phyloP scores from a whole-genome alignment of 1,284 basidiomycete species.

The Heterobasidion irregulare region DNA sequence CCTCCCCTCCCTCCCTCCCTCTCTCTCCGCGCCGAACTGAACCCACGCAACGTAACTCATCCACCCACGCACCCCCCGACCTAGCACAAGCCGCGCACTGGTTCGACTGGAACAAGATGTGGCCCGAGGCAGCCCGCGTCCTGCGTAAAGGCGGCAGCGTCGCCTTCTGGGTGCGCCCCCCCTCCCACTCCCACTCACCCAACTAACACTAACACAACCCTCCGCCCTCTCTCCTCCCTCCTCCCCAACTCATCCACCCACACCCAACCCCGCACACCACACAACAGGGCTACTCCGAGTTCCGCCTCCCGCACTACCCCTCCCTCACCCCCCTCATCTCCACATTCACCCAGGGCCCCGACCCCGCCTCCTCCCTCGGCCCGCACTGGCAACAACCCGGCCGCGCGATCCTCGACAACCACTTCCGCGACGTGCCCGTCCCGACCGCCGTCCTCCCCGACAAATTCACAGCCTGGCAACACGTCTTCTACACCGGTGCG shows the following conservation, averaged over 20 bases:
- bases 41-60: too few relatives aligned
- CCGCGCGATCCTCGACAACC: constrained; percentile 64
- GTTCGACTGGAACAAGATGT: constrained; percentile 73
- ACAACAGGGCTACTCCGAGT: constrained; percentile 82
- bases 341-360: constrained; percentile 48
- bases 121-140: constrained; percentile 61
- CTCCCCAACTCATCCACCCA: too few relatives aligned
- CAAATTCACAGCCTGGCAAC: constrained; percentile 32
- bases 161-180: constrained; percentile 66
- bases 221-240: background rate
- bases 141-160: constrained; percentile 63
- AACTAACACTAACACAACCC: background rate
- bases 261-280: too few relatives aligned
- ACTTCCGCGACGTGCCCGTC: constrained; percentile 62
- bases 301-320: constrained; percentile 58
- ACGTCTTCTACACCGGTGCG: constrained; percentile 49
- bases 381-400: constrained; percentile 80
- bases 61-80: background rate
- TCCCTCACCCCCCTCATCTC: constrained; percentile 51
- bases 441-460: constrained; percentile 31
- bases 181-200: background rate
- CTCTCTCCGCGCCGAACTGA: too few relatives aligned
- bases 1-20: background rate
- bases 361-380: constrained; percentile 50
- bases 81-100: constrained; percentile 81